Evolutionary conservation across 768 basidiomycete genomes (phyloP).

Genomic region (Melanogaster broomeanus): DNA sequence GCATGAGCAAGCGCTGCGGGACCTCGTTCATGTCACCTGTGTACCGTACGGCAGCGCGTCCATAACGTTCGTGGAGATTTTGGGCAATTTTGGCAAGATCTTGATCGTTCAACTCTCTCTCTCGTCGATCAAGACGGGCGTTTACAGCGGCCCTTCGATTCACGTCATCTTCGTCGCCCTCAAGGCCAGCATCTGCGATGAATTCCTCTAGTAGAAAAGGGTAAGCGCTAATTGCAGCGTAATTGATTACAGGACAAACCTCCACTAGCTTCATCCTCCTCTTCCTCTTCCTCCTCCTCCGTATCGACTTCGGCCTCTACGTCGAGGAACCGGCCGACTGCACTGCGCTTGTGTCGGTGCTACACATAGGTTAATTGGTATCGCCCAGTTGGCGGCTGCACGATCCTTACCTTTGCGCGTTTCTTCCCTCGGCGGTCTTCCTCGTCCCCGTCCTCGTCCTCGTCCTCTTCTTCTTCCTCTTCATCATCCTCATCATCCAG

Average conservation of each 20-base stretch:
- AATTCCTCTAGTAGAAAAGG: constrained; percentile 55
- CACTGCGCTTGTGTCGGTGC: constrained; percentile 67
- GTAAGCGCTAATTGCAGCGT: constrained; percentile 9
- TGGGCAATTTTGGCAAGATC: constrained; percentile 85
- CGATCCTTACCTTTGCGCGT: constrained; percentile 55
- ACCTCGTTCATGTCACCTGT: constrained; percentile 92
- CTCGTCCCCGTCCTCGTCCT: constrained; percentile 54
- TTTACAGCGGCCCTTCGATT: constrained; percentile 57
- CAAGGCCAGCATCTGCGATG: constrained; percentile 59
- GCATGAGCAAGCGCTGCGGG: constrained; percentile 93
- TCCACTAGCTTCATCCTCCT: constrained; percentile 71
- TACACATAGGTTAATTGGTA: constrained; percentile 23
- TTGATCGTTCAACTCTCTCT: constrained; percentile 72
- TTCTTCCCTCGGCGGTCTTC: constrained; percentile 50
- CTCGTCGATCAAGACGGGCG: constrained; percentile 68
- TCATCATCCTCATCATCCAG: constrained; percentile 49
- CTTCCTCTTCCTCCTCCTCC: constrained; percentile 94
- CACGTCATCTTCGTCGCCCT: constrained; percentile 65
- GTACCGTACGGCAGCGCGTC: constrained; percentile 68
- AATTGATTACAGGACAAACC: constrained; percentile 33
- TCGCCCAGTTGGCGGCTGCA: background rate
- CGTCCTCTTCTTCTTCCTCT: constrained; percentile 57
- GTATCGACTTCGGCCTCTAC: constrained; percentile 95
- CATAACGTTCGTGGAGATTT: constrained; percentile 77
- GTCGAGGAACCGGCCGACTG: constrained; percentile 87